Evolutionary conservation across 768 basidiomycete species (phyloP), one percentile per base, ranked within the genome.

Genomic region (Macrolepiota dolichaula): DNA sequence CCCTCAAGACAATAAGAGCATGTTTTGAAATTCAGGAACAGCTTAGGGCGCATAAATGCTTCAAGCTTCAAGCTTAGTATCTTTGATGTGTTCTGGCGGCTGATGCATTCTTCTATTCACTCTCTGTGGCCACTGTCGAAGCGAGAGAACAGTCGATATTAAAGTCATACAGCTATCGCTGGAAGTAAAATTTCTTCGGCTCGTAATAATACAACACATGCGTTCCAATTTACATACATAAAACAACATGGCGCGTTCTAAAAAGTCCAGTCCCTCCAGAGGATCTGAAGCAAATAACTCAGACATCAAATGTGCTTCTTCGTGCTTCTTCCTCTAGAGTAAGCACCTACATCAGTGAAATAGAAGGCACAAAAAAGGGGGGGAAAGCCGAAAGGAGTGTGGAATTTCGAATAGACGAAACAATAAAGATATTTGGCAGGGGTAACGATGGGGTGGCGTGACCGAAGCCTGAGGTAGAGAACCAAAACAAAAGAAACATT

Each of bases 221-320:
- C 42, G 40, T 60, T 60, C 32, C 38, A 53, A 37, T 25, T 53
- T 60, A 60, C 51, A 53, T 22, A 53, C 15, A n/a, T n/a, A n/a
- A 60, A 46, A 51, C 42, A 52, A 40, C 51, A 60, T 44, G 52
- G 42, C 36, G 42, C 52, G 40, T 46, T 60, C 59, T 60, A 60
- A 36, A 54, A 60, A 53, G 51, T 60, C 51, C 59, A 36, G 51
- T 46, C 59, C 59, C 40, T 60, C 59, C 59, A 52, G 40, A 53
- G 44, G 59, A 36, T 12, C 38, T 25, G 59, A 53, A 59, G 52
- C 32, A 25, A 51, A 29, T 52, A 27, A 52, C 52, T 29, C 19
- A 49, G n/a, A 35, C 15, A 1, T 79, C 78, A 19, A 86, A 86
- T 53, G 77, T 87, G 51, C 75, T 87, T 54, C 60, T 87, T 40